Percentiles rank a stretch among this genome's conserved stretches.
These are phyloP conservation scores for Ophiocordyceps camponoti-saundersi DNA, from an alignment of 2,329 filamentous ascomycete species.

Conservation along the genomic window DNA sequence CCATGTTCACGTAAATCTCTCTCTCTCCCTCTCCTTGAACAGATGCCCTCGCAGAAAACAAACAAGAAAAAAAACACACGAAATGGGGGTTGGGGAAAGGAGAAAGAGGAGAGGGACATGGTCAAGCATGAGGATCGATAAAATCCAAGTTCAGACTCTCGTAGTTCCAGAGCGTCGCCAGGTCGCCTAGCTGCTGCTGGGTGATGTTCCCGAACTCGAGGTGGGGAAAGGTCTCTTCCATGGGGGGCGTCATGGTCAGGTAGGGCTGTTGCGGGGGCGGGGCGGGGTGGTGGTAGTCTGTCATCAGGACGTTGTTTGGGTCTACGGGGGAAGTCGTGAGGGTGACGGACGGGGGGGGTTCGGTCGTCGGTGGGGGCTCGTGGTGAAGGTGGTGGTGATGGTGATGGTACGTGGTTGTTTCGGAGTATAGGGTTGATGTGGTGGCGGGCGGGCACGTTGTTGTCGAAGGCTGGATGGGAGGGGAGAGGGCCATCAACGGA, in stretches of 20 bases:
- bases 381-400: too few relatives aligned
- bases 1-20: too few relatives aligned
- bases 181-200: slow-evolving; percentile 6
- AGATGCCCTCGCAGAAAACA: too few relatives aligned
- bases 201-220: slow-evolving; percentile 8
- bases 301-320: not conserved
- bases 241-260: not conserved
- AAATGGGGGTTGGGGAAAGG: not conserved
- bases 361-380: not conserved
- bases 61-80: not conserved
- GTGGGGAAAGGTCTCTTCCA: not conserved
- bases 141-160: slow-evolving; percentile 7
- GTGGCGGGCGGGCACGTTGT: too few relatives aligned
- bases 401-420: not conserved
- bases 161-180: slow-evolving; percentile 9
- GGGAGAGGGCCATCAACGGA: not conserved
- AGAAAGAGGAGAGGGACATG: not conserved
- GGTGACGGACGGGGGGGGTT: not conserved
- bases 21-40: too few relatives aligned
- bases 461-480: not conserved
- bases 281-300: not conserved
- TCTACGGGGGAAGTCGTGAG: not conserved
- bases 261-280: not conserved
- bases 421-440: not conserved
- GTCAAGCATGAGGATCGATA: not conserved